Evolutionary conservation across 192 early-diverging fungal species (phyloP), one percentile per base, ranked within the genome.

Genomic region (Lobosporangium transversale): DNA sequence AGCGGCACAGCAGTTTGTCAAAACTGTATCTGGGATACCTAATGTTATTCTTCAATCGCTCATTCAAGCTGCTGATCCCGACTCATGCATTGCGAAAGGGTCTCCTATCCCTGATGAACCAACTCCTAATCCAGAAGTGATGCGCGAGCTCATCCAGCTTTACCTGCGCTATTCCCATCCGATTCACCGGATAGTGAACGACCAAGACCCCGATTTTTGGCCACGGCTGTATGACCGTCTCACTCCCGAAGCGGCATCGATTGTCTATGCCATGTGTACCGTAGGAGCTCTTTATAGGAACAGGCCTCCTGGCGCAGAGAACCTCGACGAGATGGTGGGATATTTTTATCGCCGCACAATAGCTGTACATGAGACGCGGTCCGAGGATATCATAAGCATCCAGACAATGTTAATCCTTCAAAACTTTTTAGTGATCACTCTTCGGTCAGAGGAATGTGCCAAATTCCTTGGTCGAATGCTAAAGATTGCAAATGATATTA

Each of bases 241-340:
- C 27, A 35, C 42, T 14, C 58, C 62, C 14, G 64, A 65, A 21
- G 42, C 61, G 11, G 62, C 71, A 9, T 60, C 62, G 21, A 30
- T 75, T 20, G 71, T 75, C 11, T 75, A 75, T 32, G 62, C 71
- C 30, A 75, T 75, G 71, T 75, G 71, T 23, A 62, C 64, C 1
- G 44, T 66, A 15, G 71, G 71, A 1, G 71, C 71, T 1, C 11
- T 75, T 5, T 62, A 58, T 21, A 53, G 26, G 36, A 62, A 30
- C 3, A 51, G 51, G 33, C 20, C 33, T 12, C 33, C 63, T 12
- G 15, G 43, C 35, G 21, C 52, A 1, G 71, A 61, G 2, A 3
- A 40, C 1, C 33, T 53, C 1, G 63, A 75, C n/a, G 58, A 55
- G 9, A n/a, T 43, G 37, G 62, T 63, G 6, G 37, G 32, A 8